These are phyloP conservation scores for Austropuccinia psidii DNA, from an alignment of 1,284 basidiomycete genomes.

Conservation along the genomic window DNA sequence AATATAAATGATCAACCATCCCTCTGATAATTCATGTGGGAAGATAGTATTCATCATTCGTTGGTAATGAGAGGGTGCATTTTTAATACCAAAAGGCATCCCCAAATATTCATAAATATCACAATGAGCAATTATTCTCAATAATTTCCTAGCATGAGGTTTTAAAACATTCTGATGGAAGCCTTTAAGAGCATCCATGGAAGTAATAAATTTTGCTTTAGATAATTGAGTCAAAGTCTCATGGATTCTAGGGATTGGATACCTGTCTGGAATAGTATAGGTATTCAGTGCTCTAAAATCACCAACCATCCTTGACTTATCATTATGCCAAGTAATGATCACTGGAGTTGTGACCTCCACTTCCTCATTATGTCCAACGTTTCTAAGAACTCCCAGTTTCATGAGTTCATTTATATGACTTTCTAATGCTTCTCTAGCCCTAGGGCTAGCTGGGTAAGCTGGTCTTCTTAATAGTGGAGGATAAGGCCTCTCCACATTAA, in stretches of 20 bases:
- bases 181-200: constrained; percentile 8
- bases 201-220: constrained; percentile 2
- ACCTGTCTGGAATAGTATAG: not conserved
- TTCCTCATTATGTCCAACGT: not conserved
- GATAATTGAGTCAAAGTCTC: not conserved
- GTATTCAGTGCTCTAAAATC: not conserved
- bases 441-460: constrained; percentile 4
- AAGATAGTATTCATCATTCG: too few relatives aligned
- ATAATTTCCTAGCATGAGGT: too few relatives aligned
- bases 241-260: not conserved
- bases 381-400: not conserved
- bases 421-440: not conserved
- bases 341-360: constrained; percentile 2
- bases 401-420: not conserved
- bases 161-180: constrained; percentile 11
- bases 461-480: not conserved
- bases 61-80: too few relatives aligned
- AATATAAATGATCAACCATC: too few relatives aligned
- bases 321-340: not conserved
- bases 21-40: too few relatives aligned
- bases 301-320: not conserved
- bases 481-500: not conserved
- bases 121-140: too few relatives aligned
- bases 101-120: too few relatives aligned
- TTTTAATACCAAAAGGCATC: too few relatives aligned